Percentiles rank a stretch among this genome's conserved stretches.
Evolutionary conservation across 2,329 filamentous ascomycete genomes (phyloP).

Genomic region (Furcasterigmium furcatum): DNA sequence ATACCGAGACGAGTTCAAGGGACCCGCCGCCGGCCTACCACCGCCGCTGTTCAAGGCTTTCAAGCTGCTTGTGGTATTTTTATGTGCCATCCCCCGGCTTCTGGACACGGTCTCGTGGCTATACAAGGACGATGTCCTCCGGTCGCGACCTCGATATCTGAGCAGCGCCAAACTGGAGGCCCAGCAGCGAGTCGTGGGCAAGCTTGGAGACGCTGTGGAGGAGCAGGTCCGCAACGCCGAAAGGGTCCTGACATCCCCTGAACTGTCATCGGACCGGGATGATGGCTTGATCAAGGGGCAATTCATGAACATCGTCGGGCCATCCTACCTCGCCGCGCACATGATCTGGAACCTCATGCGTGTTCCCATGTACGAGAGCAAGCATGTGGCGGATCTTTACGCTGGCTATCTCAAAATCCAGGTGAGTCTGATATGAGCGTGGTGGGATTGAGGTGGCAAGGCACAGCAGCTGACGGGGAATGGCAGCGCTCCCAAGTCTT

Average conservation of each 20-base stretch:
- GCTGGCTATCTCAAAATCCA: conserved; percentile 3
- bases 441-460: background rate
- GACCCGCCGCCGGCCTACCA: conserved; percentile 5
- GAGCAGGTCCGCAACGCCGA: conserved; percentile 5
- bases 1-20: conserved; percentile 1
- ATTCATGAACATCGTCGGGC: conserved; percentile 3
- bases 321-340: conserved; percentile 3
- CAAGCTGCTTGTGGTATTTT: conserved; percentile 6
- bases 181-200: background rate
- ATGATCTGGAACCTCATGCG: conserved; percentile 7
- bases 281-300: conserved; percentile 1
- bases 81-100: conserved; percentile 3
- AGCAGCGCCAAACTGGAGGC: background rate
- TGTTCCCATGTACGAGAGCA: conserved; percentile 2
- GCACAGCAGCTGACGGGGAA: background rate
- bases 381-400: conserved; percentile 5
- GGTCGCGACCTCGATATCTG: background rate
- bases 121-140: conserved; percentile 2
- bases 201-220: background rate
- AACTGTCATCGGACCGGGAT: background rate
- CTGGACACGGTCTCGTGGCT: conserved; percentile 4
- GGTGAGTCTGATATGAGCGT: conserved; percentile 1
- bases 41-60: conserved; percentile 8
- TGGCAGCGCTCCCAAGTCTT: conserved; percentile 6
- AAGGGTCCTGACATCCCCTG: conserved; percentile 1